A percentile compares a stretch with the other conserved stretches of the same genome.
Conservation (phyloP, 1,139 yeast genomes). For the Hansenula lynferdii region DNA sequence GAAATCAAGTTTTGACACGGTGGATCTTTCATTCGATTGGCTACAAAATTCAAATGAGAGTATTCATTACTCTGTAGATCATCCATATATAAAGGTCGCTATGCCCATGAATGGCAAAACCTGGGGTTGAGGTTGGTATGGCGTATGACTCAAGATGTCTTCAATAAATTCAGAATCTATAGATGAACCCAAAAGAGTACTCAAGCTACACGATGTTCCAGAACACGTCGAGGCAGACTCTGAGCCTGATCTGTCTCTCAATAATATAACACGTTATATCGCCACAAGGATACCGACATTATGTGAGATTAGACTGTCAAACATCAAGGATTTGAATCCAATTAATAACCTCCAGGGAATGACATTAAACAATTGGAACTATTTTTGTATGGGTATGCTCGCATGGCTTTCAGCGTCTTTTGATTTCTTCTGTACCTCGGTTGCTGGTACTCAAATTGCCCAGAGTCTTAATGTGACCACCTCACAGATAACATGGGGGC, state of each 20-base stretch:
- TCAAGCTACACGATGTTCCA: conserved; percentile 1
- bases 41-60: too few species aligned
- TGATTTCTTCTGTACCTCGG: conserved; percentile 50
- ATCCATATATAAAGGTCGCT: too few species aligned
- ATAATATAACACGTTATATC: conserved; percentile 20
- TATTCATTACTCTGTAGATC: too few species aligned
- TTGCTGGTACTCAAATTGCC: conserved; percentile 41
- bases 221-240: conserved; percentile 14
- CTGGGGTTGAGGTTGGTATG: too few species aligned
- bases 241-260: conserved; percentile 23
- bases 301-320: conserved; percentile 20
- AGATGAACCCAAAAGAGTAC: too few species aligned
- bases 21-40: too few species aligned
- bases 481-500: conserved; percentile 51
- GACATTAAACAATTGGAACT: conserved; percentile 35
- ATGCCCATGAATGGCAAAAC: too few species aligned
- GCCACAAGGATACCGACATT: conserved; percentile 25
- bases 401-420: conserved; percentile 52
- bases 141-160: too few species aligned
- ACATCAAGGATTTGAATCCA: conserved; percentile 27
- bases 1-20: too few species aligned
- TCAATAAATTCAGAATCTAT: too few species aligned
- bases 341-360: conserved; percentile 29
- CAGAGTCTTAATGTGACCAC: conserved; percentile 34
- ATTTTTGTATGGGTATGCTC: conserved; percentile 40